These are phyloP conservation scores for Ceratocystis cacaofunesta DNA, from an alignment of 2,329 filamentous ascomycete species.

Conservation along the genomic window DNA sequence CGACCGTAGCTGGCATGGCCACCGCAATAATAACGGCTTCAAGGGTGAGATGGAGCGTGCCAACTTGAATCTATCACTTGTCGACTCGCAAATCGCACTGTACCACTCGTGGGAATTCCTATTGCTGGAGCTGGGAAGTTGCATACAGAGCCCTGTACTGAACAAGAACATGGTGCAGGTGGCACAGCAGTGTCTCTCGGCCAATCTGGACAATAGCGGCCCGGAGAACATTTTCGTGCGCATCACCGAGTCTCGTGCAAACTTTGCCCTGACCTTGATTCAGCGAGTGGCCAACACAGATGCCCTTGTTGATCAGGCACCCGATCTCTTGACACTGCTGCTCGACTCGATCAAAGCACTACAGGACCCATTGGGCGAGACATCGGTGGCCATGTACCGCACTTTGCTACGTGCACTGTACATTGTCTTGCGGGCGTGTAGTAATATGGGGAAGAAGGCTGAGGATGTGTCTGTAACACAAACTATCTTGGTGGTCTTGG, in stretches of 20 bases:
- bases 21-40: conserved; percentile 54
- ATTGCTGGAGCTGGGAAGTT: conserved; percentile 64
- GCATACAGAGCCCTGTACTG: conserved; percentile 38
- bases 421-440: conserved; percentile 58
- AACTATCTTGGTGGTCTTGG: conserved; percentile 63
- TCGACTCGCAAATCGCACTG: conserved; percentile 79
- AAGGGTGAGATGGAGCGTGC: conserved; percentile 68
- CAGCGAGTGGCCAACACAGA: conserved; percentile 56
- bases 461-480: conserved; percentile 33
- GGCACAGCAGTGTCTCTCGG: conserved; percentile 59
- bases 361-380: conserved; percentile 37
- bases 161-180: conserved; percentile 59
- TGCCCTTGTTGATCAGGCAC: conserved; percentile 35
- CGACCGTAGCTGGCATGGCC: conserved; percentile 63
- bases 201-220: conserved; percentile 58
- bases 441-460: conserved; percentile 19
- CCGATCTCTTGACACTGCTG: conserved; percentile 36
- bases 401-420: conserved; percentile 74
- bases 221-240: conserved; percentile 71
- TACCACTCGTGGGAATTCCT: conserved; percentile 84
- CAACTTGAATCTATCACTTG: conserved; percentile 79
- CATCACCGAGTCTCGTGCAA: conserved; percentile 60
- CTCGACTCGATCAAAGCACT: conserved; percentile 39
- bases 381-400: conserved; percentile 58
- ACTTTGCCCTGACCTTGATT: conserved; percentile 67